Conservation (phyloP, 176 grass and related monocot genomes). For the Oryza nivara region DNA sequence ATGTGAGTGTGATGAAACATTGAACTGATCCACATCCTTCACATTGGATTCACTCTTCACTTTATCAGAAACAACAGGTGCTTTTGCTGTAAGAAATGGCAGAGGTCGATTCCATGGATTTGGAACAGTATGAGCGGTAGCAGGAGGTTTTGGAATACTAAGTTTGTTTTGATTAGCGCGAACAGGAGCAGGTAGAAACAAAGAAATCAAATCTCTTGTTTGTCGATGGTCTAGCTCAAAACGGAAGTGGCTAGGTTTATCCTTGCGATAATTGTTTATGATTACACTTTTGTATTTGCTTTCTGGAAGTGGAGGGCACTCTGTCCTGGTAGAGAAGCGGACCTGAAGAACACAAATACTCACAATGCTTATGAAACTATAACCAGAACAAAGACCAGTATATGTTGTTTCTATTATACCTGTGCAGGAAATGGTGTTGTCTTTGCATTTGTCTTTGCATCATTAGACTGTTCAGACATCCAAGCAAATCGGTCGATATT, state of each 20-base stretch:
- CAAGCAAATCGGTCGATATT: conserved; percentile 85
- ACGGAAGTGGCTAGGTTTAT: conserved; percentile 44
- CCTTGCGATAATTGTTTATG: conserved; percentile 56
- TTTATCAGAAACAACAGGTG: neutral
- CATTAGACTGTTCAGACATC: conserved; percentile 44
- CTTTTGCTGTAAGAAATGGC: conserved; percentile 28
- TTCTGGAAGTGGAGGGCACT: conserved; percentile 63
- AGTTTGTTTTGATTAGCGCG: conserved; percentile 23
- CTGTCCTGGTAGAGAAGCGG: conserved; percentile 44
- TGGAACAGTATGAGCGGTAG: conserved; percentile 18
- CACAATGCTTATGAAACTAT: conserved; percentile 23
- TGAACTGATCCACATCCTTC: conserved; percentile 33
- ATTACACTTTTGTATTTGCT: conserved; percentile 68
- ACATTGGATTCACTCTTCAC: neutral
- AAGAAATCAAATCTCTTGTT: conserved; percentile 65
- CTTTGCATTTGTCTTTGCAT: conserved; percentile 54
- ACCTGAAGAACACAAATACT: conserved; percentile 63
- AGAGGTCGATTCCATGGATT: conserved; percentile 11
- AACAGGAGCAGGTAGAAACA: conserved; percentile 56
- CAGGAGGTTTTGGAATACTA: neutral
- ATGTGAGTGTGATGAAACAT: conserved; percentile 23
- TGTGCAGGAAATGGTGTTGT: conserved; percentile 80
- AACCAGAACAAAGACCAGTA: conserved; percentile 36
- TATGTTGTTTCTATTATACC: conserved; percentile 47
- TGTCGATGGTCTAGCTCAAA: conserved; percentile 87